Conservation (phyloP, 345 rosid species). For the Arabidopsis suecica region DNA sequence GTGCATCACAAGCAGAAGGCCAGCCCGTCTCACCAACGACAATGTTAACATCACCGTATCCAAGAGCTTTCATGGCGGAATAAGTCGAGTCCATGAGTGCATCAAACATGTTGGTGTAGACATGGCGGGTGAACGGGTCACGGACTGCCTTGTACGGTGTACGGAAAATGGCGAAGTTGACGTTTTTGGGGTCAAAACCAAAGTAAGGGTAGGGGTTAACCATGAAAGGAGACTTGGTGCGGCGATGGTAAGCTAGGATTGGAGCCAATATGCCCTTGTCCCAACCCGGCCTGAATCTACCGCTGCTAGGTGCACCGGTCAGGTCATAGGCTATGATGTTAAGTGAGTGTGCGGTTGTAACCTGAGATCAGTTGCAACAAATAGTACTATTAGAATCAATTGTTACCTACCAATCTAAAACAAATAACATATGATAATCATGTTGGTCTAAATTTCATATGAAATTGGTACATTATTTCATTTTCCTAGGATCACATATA, state of each 20-base stretch:
- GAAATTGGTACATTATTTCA: neutral
- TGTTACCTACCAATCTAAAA: neutral
- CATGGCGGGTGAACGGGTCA: conserved; percentile 56
- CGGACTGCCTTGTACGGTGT: conserved; percentile 52
- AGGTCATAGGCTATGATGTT: conserved; percentile 52
- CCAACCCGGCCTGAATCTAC: conserved; percentile 57
- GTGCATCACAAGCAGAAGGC: conserved; percentile 73
- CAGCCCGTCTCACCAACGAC: conserved; percentile 85
- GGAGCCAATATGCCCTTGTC: conserved; percentile 60
- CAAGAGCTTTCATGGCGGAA: conserved; percentile 72
- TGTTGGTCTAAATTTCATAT: neutral
- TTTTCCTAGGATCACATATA: neutral
- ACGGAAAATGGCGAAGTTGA: conserved; percentile 62
- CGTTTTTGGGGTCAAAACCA: conserved; percentile 49
- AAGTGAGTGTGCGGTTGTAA: conserved; percentile 77
- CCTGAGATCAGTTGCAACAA: conserved; percentile 50
- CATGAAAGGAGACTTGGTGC: conserved; percentile 77
- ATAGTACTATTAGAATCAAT: neutral
- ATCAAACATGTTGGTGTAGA: conserved; percentile 81
- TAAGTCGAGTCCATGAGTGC: conserved; percentile 65
- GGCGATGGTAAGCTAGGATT: conserved; percentile 67
- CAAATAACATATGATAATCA: neutral
- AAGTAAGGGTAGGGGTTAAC: conserved; percentile 89
- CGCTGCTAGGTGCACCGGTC: conserved; percentile 59
- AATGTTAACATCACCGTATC: conserved; percentile 68